These are phyloP conservation scores for Thymus mandschuricus DNA, from an alignment of 257 asterid species.

Conservation along the genomic window DNA sequence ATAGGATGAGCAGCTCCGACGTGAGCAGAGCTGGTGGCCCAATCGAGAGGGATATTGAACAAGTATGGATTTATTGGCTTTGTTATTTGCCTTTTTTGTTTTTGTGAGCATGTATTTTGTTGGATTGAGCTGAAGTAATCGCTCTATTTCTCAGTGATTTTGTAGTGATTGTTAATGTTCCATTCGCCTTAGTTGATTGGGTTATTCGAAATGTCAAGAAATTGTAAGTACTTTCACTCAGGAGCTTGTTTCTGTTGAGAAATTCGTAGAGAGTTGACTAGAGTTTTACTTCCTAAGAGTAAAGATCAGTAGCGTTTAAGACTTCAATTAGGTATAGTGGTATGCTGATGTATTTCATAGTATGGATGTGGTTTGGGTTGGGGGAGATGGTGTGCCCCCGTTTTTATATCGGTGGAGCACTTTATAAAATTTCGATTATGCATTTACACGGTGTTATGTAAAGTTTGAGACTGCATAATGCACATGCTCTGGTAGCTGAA, in stretches of 20 bases:
- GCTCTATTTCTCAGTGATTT: constrained; percentile 7
- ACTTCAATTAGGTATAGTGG: neutral
- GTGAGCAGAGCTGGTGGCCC: constrained; percentile 63
- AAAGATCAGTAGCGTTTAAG: constrained; percentile 5
- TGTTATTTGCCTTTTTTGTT: neutral
- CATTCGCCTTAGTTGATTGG: constrained; percentile 25
- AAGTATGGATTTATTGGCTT: constrained; percentile 40
- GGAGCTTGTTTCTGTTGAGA: neutral
- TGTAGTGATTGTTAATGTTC: constrained; percentile 7
- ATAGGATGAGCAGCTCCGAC: constrained; percentile 76
- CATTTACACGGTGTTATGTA: neutral
- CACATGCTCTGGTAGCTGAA: constrained; percentile 16
- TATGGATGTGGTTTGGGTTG: constrained; percentile 4
- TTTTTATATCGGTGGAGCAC: neutral
- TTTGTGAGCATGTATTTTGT: constrained; percentile 11
- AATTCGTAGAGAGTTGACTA: neutral
- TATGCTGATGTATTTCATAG: constrained; percentile 20
- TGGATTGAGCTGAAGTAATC: constrained; percentile 26
- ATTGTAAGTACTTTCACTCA: constrained; percentile 9
- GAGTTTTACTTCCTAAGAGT: constrained; percentile 7
- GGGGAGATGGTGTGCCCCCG: neutral
- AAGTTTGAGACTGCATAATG: neutral
- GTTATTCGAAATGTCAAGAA: constrained; percentile 16
- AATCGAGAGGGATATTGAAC: constrained; percentile 85
- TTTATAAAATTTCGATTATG: neutral